phyloP scores from a whole-genome alignment of 257 asterid species.

The Parsonsia alboflavescens region DNA sequence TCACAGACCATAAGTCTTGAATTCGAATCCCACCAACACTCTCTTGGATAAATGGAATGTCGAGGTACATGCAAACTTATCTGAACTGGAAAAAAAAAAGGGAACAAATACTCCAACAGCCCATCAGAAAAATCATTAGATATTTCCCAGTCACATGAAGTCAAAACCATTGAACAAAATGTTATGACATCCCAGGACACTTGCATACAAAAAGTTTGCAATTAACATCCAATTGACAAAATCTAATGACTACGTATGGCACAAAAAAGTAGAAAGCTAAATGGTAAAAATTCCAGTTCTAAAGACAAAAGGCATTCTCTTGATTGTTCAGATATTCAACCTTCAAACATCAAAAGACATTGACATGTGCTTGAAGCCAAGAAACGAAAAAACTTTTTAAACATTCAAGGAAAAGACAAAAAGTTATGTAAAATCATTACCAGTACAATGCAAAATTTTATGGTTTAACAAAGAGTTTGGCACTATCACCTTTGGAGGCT shows the following conservation, averaged over 20 bases:
- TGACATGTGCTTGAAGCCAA: neutral
- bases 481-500: slow-evolving; percentile 67
- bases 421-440: too few species aligned
- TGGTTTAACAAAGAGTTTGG: neutral
- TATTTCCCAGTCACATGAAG: neutral
- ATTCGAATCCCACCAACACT: too few species aligned
- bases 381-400: neutral
- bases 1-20: too few species aligned
- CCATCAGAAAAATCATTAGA: neutral
- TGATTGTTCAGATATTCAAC: neutral
- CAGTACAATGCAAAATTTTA: neutral
- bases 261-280: neutral
- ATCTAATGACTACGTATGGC: neutral
- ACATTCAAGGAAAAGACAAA: neutral
- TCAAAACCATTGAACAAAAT: neutral
- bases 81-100: too few species aligned
- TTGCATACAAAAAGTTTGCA: neutral
- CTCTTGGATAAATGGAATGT: too few species aligned
- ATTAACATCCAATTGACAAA: neutral
- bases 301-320: neutral
- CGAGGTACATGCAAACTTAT: too few species aligned
- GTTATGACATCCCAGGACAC: neutral
- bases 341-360: neutral
- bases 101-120: neutral
- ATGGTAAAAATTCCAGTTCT: neutral